Percentiles rank a stretch among this genome's conserved stretches.
phyloP scores from a whole-genome alignment of 2,329 filamentous ascomycete genomes.

The Proliferodiscus dingleyae region DNA sequence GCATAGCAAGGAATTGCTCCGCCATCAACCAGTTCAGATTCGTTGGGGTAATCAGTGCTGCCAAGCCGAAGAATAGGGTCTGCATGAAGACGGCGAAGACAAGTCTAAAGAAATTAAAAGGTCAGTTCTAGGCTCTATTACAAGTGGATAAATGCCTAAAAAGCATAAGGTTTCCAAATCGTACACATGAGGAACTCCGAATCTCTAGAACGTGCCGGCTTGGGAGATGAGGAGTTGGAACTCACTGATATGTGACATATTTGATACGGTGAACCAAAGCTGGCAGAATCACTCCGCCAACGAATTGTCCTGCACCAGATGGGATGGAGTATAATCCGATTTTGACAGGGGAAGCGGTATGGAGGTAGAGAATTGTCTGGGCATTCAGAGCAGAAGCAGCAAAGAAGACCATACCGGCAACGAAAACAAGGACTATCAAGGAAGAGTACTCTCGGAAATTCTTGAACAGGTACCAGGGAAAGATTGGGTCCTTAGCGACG shows the following conservation, averaged over 20 bases:
- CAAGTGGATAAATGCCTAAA: not conserved
- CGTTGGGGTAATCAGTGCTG: slow-evolving; percentile 13
- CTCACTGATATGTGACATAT: slow-evolving; percentile 32
- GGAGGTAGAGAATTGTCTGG: slow-evolving; percentile 15
- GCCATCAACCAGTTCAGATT: slow-evolving; percentile 16
- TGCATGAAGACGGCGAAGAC: slow-evolving; percentile 30
- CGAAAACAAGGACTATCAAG: slow-evolving; percentile 36
- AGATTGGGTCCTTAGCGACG: slow-evolving; percentile 36
- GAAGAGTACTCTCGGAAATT: slow-evolving; percentile 37
- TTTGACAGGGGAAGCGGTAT: slow-evolving; percentile 9
- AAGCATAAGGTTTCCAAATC: not conserved
- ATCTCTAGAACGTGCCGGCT: too few species aligned
- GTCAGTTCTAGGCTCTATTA: not conserved
- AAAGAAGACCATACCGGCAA: slow-evolving; percentile 40
- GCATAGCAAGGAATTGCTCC: slow-evolving; percentile 32
- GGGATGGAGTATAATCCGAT: slow-evolving; percentile 14
- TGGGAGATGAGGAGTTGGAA: too few species aligned
- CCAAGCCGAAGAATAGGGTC: slow-evolving; percentile 20
- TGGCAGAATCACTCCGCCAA: slow-evolving; percentile 15
- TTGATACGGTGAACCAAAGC: slow-evolving; percentile 30
- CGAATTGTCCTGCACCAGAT: slow-evolving; percentile 11
- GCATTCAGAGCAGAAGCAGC: slow-evolving; percentile 23
- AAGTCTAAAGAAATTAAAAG: slow-evolving; percentile 14
- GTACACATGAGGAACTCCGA: too few species aligned
- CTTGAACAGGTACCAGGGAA: slow-evolving; percentile 40